These are phyloP conservation scores for Diaporthe citrichinensis DNA, from an alignment of 2,329 filamentous ascomycete species.

Conservation along the genomic window DNA sequence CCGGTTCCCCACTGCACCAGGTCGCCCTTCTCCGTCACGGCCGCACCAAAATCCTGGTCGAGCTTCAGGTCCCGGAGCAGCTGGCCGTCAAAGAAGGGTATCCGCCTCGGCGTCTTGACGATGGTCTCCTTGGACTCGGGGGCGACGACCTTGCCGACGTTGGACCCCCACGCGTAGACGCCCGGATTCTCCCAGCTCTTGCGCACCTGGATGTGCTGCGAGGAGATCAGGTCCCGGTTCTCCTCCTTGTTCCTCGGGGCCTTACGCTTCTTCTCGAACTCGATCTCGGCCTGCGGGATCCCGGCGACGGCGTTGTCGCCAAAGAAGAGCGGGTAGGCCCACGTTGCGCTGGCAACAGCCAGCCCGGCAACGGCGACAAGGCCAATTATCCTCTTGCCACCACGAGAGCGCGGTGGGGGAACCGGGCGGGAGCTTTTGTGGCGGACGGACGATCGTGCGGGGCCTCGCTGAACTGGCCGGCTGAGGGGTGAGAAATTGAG, in stretches of 20 bases:
- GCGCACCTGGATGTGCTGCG: conserved; percentile 90
- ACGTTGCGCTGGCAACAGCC: conserved; percentile 24
- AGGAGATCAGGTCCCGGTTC: conserved; percentile 82
- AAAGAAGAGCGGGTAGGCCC: conserved; percentile 40
- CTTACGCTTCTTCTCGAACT: conserved; percentile 77
- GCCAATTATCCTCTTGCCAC: conserved; percentile 18
- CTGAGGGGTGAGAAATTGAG: conserved; percentile 1
- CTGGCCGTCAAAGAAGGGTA: conserved; percentile 87
- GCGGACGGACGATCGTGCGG: conserved; percentile 26
- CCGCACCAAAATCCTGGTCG: conserved; percentile 84
- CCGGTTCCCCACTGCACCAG: conserved; percentile 91
- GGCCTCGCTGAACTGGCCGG: conserved; percentile 9
- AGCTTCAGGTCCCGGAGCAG: conserved; percentile 90
- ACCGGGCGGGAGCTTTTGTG: conserved; percentile 33
- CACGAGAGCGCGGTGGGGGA: conserved; percentile 23
- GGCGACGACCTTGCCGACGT: conserved; percentile 86
- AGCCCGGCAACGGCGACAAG: conserved; percentile 23
- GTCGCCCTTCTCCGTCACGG: conserved; percentile 89
- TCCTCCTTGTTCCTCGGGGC: conserved; percentile 76
- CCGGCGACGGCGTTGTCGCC: conserved; percentile 39
- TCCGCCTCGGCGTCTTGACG: conserved; percentile 84
- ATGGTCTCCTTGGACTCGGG: conserved; percentile 83
- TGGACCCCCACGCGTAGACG: conserved; percentile 95
- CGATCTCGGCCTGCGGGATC: conserved; percentile 66
- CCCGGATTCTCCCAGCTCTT: conserved; percentile 86